Percentiles rank a stretch among this genome's conserved stretches.
Evolutionary conservation across 805 yeast species (phyloP).

Genomic region (Candida bentonensis): DNA sequence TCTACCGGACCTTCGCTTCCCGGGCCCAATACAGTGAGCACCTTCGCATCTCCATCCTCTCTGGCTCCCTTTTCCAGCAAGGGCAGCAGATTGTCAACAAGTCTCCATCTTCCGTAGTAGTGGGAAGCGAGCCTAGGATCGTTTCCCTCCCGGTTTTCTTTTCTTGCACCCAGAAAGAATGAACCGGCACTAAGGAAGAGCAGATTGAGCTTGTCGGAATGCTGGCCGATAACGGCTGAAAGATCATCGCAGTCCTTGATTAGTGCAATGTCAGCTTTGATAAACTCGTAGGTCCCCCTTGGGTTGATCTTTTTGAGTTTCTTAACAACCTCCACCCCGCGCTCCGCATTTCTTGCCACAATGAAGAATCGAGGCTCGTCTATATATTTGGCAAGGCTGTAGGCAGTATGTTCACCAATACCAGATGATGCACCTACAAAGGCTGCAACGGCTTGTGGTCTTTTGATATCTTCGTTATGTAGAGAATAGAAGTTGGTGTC

Average conservation of each 20-base stretch:
- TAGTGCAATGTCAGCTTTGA: constrained; percentile 3
- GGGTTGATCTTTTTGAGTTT: constrained; percentile 7
- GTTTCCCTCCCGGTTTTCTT: constrained; percentile 16
- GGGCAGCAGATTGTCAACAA: constrained; percentile 12
- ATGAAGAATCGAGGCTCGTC: constrained; percentile 9
- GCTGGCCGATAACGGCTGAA: constrained; percentile 1
- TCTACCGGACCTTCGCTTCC: constrained; percentile 11
- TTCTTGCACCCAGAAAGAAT: constrained; percentile 22
- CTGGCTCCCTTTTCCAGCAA: constrained; percentile 12
- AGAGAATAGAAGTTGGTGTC: too few species aligned
- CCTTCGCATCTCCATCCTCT: constrained; percentile 14
- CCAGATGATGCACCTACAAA: constrained; percentile 13
- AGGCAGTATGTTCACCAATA: constrained; percentile 11
- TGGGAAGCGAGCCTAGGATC: constrained; percentile 15
- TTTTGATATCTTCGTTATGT: too few species aligned
- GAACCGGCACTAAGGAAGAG: constrained; percentile 8
- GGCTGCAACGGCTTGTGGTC: constrained; percentile 11
- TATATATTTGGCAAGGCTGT: constrained; percentile 8
- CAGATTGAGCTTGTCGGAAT: constrained; percentile 8
- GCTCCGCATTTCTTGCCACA: constrained; percentile 8
- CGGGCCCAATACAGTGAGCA: constrained; percentile 15
- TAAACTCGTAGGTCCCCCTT: constrained; percentile 6
- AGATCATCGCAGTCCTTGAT: constrained; percentile 5
- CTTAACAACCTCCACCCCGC: constrained; percentile 6
- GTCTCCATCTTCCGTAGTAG: constrained; percentile 17